Evolutionary conservation across 2,329 filamentous ascomycete species (phyloP), one percentile per base, ranked within the genome.

Genomic region (Cladosporium halotolerans): DNA sequence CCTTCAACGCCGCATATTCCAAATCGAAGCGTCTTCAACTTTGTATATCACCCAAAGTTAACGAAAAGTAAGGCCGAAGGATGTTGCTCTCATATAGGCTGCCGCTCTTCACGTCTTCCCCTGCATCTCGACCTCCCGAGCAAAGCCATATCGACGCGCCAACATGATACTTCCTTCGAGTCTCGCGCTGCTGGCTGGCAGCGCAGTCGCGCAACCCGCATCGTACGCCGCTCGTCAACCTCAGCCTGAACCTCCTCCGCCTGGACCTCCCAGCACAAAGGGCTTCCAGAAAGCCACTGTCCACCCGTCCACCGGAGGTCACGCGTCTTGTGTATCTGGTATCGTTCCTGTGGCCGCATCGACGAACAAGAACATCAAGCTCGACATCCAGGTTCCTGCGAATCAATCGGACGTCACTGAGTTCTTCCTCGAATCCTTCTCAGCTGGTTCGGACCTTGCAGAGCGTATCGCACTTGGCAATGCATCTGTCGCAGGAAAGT

Each of bases 401-500:
- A 67, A 65, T 47, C 61, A 65, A 47, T 60, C 60, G 4, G 52
- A 59, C 14, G 57, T 66, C 11, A 66, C 64, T n/a, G 59, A 66
- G 34, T 60, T 56, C 33, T 63, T 63, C 36, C 23, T 62, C 9
- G 43, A 57, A 11, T 50, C 34, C 16, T 49, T 60, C 18, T 54
- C 57, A 11, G 19, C 23, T 7, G 56, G 58, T 18, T 58, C 57
- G 7, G 44, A 54, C 2, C 54, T 60, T n/a, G 39, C 46, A 1
- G 23, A 58, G 14, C 33, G 56, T 14, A 57, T 61, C 11, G 47
- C 56, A 34, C 18, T 32, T 11, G 56, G 55, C 16, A 56, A 50
- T 36, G 41, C 49, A 18, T 54, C 38, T 5, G 55, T 61, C 10
- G 42, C 45, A 9, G 59, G 59, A 16, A 59, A 55, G 9, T 62